These are phyloP conservation scores for Saturnispora quitensis DNA, from an alignment of 805 yeast species.

Conservation along the genomic window DNA sequence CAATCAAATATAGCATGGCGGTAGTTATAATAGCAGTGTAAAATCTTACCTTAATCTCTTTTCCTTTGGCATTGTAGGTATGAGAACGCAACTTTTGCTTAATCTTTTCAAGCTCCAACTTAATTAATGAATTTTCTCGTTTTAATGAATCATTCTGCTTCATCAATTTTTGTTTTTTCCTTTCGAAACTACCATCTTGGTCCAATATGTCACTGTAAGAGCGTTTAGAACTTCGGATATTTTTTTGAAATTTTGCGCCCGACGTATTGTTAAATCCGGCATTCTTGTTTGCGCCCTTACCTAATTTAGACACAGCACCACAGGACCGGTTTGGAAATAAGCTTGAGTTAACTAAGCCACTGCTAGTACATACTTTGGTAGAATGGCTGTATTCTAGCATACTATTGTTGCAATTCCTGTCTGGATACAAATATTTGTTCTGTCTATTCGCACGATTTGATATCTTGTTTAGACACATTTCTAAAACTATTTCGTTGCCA, in stretches of 20 bases:
- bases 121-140: background rate
- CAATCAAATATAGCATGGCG: background rate
- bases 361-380: background rate
- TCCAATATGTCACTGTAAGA: background rate
- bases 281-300: background rate
- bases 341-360: background rate
- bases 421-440: too few relatives aligned
- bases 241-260: background rate
- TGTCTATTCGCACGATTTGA: too few relatives aligned
- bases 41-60: conserved; percentile 11
- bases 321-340: background rate
- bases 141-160: background rate
- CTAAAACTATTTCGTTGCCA: background rate
- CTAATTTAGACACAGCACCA: background rate
- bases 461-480: background rate
- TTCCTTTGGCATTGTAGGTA: conserved; percentile 30
- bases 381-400: background rate
- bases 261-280: background rate
- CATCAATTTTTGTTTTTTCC: background rate
- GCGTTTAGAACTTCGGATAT: background rate
- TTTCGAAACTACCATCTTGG: background rate
- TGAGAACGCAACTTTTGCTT: background rate
- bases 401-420: too few relatives aligned
- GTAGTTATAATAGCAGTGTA: background rate
- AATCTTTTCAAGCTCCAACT: background rate